Evolutionary conservation across 768 basidiomycete genomes (phyloP).

Genomic region (Mycena alexandri): DNA sequence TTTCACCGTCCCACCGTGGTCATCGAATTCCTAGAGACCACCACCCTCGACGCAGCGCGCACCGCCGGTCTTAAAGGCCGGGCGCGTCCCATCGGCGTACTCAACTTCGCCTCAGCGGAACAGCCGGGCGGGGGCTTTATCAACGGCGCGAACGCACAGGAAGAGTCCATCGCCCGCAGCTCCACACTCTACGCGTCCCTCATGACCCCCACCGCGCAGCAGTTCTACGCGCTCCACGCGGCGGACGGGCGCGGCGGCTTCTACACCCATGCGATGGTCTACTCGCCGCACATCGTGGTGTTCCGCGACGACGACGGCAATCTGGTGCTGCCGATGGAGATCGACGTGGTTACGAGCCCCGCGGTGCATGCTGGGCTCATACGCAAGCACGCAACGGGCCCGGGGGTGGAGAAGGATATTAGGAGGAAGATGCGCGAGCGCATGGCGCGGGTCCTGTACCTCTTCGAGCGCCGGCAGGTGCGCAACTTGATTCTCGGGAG

Average conservation of each 20-base stretch:
- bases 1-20: slow-evolving; percentile 40
- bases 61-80: slow-evolving; percentile 36
- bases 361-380: slow-evolving; percentile 57
- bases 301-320: slow-evolving; percentile 61
- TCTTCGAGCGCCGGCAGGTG: slow-evolving; percentile 72
- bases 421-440: slow-evolving; percentile 77
- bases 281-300: slow-evolving; percentile 59
- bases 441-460: slow-evolving; percentile 74
- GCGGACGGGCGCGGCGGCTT: slow-evolving; percentile 63
- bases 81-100: slow-evolving; percentile 63
- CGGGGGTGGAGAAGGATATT: slow-evolving; percentile 40
- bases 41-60: slow-evolving; percentile 74
- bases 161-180: slow-evolving; percentile 83
- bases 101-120: slow-evolving; percentile 84
- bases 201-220: slow-evolving; percentile 62
- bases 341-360: slow-evolving; percentile 65
- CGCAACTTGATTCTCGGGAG: slow-evolving; percentile 75
- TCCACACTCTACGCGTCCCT: slow-evolving; percentile 79
- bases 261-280: slow-evolving; percentile 69
- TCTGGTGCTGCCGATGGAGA: slow-evolving; percentile 57
- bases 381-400: not conserved
- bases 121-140: slow-evolving; percentile 76
- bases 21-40: slow-evolving; percentile 68
- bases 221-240: slow-evolving; percentile 74
- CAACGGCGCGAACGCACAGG: slow-evolving; percentile 80